A percentile compares a stretch with the other conserved stretches of the same genome.
phyloP scores from a whole-genome alignment of 352 stramenopile species.

The Globisporangium okanoganense region DNA sequence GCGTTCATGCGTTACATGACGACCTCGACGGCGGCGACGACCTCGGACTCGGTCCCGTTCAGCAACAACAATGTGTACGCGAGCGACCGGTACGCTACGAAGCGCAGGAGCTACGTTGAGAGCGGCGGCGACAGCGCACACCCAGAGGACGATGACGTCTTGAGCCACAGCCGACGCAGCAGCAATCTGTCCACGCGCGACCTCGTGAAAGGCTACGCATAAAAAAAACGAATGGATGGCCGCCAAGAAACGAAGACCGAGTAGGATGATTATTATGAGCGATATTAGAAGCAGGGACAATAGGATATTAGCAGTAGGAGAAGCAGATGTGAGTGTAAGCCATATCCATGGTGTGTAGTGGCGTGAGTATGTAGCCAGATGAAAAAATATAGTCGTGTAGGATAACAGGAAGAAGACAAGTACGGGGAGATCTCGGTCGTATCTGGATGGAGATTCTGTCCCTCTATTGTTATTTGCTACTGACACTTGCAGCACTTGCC shows the following conservation, averaged over 20 bases:
- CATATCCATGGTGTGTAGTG: background rate
- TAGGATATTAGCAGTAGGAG: background rate
- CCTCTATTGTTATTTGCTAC: background rate
- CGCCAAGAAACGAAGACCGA: background rate
- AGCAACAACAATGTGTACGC: constrained; percentile 4
- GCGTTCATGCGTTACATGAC: constrained; percentile 18
- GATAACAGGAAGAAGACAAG: background rate
- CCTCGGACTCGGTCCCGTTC: constrained; percentile 12
- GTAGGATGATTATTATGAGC: constrained; percentile 7
- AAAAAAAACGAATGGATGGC: background rate
- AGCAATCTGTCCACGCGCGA: constrained; percentile 21
- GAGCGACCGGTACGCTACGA: background rate
- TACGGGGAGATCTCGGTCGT: background rate
- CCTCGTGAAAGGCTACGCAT: constrained; percentile 13
- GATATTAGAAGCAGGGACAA: constrained; percentile 5
- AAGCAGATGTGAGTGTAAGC: background rate
- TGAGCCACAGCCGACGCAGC: constrained; percentile 15
- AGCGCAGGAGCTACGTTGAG: constrained; percentile 20
- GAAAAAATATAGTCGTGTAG: background rate
- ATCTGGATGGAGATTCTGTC: background rate
- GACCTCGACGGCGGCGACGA: constrained; percentile 12
- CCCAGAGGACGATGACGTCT: constrained; percentile 26
- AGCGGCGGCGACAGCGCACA: constrained; percentile 22
- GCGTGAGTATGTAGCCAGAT: constrained; percentile 1
- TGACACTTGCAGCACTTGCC: constrained; percentile 17